Evolutionary conservation across 2,329 filamentous ascomycete species (phyloP).

Genomic region (Colletotrichum orchidophilum): DNA sequence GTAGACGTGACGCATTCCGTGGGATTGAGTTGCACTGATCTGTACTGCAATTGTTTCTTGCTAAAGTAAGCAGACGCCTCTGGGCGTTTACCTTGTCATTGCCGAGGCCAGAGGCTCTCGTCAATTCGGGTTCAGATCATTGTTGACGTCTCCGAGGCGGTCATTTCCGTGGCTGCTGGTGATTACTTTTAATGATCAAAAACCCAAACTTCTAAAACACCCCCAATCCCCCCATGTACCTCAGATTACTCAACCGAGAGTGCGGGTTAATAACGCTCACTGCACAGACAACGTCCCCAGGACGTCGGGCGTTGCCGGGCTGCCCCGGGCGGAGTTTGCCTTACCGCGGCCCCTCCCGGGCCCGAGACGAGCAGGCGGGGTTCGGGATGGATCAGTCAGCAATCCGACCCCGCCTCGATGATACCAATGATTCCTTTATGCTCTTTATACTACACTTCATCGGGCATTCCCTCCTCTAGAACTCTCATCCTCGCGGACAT

Average conservation of each 20-base stretch:
- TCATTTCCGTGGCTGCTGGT: neutral
- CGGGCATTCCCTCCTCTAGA: neutral
- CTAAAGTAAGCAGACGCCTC: neutral
- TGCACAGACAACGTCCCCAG: neutral
- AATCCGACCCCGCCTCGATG: slow-evolving; percentile 1
- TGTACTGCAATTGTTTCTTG: neutral
- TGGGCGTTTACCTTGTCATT: neutral
- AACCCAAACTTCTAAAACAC: neutral
- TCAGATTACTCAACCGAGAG: neutral
- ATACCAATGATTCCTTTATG: neutral
- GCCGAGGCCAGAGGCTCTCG: neutral
- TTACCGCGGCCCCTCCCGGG: neutral
- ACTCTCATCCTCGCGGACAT: neutral
- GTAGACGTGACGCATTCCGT: neutral
- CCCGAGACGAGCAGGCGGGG: neutral
- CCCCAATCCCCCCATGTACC: fast-evolving
- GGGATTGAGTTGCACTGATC: neutral
- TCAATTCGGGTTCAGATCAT: neutral
- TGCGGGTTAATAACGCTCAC: neutral
- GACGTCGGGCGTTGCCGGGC: neutral
- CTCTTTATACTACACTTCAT: neutral
- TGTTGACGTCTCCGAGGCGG: neutral
- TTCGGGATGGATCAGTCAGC: slow-evolving; percentile 6
- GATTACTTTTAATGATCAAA: neutral
- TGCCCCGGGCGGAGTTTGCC: neutral